Evolutionary conservation across 495 filamentous ascomycete species (phyloP).

Genomic region (Bryoglossum gracile): DNA sequence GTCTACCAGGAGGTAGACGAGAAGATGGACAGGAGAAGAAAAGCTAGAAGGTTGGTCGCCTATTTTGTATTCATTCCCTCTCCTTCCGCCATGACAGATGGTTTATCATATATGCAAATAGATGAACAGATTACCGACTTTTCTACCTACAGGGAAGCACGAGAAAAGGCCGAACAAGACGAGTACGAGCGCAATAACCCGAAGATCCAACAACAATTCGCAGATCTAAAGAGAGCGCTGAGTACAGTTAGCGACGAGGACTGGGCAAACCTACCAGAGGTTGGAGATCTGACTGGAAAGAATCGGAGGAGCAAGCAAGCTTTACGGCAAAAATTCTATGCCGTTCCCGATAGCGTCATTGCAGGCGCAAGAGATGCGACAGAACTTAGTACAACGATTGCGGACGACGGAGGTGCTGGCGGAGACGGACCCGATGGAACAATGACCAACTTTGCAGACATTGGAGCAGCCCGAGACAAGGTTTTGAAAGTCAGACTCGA

Average conservation of each 20-base stretch:
- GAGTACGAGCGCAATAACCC: conserved; percentile 96
- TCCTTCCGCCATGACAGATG: conserved; percentile 39
- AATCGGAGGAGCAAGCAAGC: conserved; percentile 81
- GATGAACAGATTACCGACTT: conserved; percentile 85
- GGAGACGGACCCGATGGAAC: conserved; percentile 64
- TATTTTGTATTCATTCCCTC: conserved; percentile 23
- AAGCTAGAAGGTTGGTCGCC: conserved; percentile 77
- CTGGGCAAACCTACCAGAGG: conserved; percentile 92
- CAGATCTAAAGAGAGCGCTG: conserved; percentile 86
- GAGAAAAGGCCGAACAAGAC: conserved; percentile 81
- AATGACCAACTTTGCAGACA: conserved; percentile 97
- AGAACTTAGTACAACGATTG: conserved; percentile 78
- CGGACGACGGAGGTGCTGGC: conserved; percentile 60
- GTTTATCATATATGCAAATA: conserved; percentile 58
- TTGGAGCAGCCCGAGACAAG: conserved; percentile 90
- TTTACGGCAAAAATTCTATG: conserved; percentile 81
- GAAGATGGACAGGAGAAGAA: conserved; percentile 85
- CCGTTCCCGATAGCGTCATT: conserved; percentile 93
- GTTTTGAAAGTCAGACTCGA: conserved; percentile 87
- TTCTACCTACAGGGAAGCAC: conserved; percentile 79
- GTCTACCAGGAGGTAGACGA: conserved; percentile 96
- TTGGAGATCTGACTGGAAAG: conserved; percentile 91
- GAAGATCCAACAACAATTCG: conserved; percentile 98
- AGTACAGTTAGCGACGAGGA: conserved; percentile 88
- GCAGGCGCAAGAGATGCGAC: conserved; percentile 71